These are phyloP conservation scores for Hypseocharis bilobata DNA, from an alignment of 441 rosid genomes.

Conservation along the genomic window DNA sequence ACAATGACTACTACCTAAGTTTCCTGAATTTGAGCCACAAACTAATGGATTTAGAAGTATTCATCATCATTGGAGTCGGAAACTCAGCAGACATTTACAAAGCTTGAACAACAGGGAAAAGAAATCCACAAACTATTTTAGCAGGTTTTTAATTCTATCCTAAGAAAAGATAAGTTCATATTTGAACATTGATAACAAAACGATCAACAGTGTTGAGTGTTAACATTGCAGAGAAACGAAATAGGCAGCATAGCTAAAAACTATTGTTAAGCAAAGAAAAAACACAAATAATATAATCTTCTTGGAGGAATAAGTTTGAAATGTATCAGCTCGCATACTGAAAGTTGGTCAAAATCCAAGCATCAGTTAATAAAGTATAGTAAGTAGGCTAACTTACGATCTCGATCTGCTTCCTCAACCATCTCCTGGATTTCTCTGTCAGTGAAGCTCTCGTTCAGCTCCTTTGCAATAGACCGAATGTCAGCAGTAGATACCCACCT, in stretches of 20 bases:
- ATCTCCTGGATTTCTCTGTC: constrained; percentile 72
- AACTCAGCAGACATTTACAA: not conserved
- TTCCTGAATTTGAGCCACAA: not conserved
- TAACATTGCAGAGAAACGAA: not conserved
- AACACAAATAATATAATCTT: not conserved
- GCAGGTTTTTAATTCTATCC: no score
- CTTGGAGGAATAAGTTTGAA: not conserved
- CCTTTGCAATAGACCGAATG: constrained; percentile 63
- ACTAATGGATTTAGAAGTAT: not conserved
- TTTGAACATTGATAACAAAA: no score
- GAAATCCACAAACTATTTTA: no score
- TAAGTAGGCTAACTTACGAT: constrained; percentile 43
- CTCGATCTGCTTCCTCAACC: constrained; percentile 81
- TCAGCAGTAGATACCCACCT: constrained; percentile 66
- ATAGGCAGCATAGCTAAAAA: not conserved
- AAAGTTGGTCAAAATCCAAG: not conserved
- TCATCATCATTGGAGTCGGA: not conserved
- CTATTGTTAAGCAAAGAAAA: not conserved
- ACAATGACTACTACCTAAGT: not conserved
- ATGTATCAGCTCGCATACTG: not conserved
- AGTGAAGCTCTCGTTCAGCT: constrained; percentile 73
- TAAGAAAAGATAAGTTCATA: no score
- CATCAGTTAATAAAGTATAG: not conserved
- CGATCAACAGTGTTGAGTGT: not conserved
- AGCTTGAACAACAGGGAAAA: not conserved